Evolutionary conservation across 495 filamentous ascomycete genomes (phyloP).

Genomic region (Bombardia bombarda): DNA sequence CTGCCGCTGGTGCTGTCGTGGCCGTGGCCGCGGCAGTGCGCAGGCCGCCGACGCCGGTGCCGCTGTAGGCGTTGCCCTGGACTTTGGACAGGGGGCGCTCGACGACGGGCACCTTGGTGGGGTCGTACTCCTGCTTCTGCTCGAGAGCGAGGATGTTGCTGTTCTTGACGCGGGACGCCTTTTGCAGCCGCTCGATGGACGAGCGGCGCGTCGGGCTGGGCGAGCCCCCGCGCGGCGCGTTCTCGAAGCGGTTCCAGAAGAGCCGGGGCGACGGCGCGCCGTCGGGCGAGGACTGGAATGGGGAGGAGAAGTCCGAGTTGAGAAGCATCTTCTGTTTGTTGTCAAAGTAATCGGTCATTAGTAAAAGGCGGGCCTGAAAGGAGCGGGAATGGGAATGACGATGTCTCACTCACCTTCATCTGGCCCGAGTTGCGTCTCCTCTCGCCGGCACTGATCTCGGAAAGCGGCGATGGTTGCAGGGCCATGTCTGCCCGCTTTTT

Average conservation of each 20-base stretch:
- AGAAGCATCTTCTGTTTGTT: constrained; percentile 38
- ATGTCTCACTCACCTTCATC: constrained; percentile 60
- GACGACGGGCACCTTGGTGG: constrained; percentile 60
- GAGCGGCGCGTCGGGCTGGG: constrained; percentile 66
- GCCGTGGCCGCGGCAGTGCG: constrained; percentile 31
- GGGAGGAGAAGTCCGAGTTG: constrained; percentile 60
- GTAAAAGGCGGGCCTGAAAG: constrained; percentile 8
- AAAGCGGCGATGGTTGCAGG: no score
- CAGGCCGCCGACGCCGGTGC: constrained; percentile 37
- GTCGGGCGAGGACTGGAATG: constrained; percentile 66
- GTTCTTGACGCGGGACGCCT: constrained; percentile 90
- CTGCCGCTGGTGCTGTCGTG: not conserved
- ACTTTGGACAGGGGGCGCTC: constrained; percentile 71
- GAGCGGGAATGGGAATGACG: not conserved
- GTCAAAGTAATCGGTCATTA: constrained; percentile 6
- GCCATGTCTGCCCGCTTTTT: no score
- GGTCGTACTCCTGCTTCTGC: constrained; percentile 83
- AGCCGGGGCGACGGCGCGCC: constrained; percentile 61
- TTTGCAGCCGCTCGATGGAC: constrained; percentile 88
- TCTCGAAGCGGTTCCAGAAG: constrained; percentile 79
- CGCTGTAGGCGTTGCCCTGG: constrained; percentile 55
- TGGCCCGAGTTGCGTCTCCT: constrained; percentile 65
- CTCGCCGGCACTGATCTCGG: constrained; percentile 51
- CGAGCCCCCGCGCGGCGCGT: constrained; percentile 50
- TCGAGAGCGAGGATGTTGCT: constrained; percentile 90